Percentiles rank a stretch among this genome's conserved stretches.
These are phyloP conservation scores for Millerozyma acaciae DNA, from an alignment of 805 yeast genomes.

Conservation along the genomic window DNA sequence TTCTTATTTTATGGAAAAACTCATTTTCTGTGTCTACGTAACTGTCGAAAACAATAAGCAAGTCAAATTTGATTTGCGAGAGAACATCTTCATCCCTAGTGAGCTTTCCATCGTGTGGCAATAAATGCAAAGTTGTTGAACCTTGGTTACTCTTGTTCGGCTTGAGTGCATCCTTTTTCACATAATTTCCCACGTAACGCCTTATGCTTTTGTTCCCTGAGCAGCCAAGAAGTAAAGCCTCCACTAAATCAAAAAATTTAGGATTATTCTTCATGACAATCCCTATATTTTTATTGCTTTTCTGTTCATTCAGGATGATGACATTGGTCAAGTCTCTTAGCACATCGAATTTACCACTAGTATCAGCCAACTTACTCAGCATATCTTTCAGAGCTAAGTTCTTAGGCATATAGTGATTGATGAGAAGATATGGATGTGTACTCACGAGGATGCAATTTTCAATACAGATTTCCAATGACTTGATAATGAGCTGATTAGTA, in stretches of 20 bases:
- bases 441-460: slow-evolving; percentile 75
- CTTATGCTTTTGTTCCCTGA: slow-evolving; percentile 43
- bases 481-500: slow-evolving; percentile 53
- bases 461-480: slow-evolving; percentile 72
- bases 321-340: slow-evolving; percentile 61
- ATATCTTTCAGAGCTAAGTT: slow-evolving; percentile 67
- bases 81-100: slow-evolving; percentile 22
- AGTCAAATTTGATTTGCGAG: slow-evolving; percentile 42
- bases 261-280: slow-evolving; percentile 64
- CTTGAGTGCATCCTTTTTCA: slow-evolving; percentile 42
- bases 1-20: slow-evolving; percentile 23
- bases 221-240: slow-evolving; percentile 65
- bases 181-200: slow-evolving; percentile 59
- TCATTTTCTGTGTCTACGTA: slow-evolving; percentile 44
- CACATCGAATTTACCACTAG: slow-evolving; percentile 80
- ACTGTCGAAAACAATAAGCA: slow-evolving; percentile 61
- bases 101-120: slow-evolving; percentile 35
- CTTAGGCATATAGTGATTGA: slow-evolving; percentile 83
- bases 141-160: slow-evolving; percentile 8
- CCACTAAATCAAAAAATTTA: slow-evolving; percentile 65
- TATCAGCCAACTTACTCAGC: slow-evolving; percentile 65
- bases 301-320: slow-evolving; percentile 31
- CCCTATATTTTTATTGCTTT: slow-evolving; percentile 51
- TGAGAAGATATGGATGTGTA: slow-evolving; percentile 83
- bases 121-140: slow-evolving; percentile 33